Conservation (phyloP, 2,329 filamentous ascomycete genomes). For the Claviceps pazoutovae region DNA sequence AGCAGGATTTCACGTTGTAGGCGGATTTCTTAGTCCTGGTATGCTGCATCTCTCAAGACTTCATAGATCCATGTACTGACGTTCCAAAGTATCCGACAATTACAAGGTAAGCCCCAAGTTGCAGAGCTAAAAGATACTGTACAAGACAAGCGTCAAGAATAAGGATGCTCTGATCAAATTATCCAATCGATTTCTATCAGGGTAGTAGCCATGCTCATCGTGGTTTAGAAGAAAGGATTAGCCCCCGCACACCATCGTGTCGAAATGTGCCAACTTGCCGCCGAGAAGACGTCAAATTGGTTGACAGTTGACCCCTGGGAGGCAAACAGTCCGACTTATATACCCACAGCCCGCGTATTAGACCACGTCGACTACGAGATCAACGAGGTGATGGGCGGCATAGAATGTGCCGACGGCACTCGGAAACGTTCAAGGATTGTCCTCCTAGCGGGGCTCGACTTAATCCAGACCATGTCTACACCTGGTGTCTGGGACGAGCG, state of each 20-base stretch:
- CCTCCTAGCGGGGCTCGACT: constrained; percentile 65
- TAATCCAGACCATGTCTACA: constrained; percentile 60
- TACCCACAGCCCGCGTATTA: constrained; percentile 76
- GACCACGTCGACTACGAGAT: constrained; percentile 89
- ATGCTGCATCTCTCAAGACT: not conserved
- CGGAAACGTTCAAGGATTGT: constrained; percentile 59
- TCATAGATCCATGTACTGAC: not conserved
- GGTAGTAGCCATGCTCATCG: not conserved
- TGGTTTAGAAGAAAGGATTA: constrained; percentile 20
- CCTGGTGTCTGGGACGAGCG: constrained; percentile 68
- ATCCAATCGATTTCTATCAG: not conserved
- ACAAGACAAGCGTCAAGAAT: not conserved
- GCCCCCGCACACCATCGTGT: constrained; percentile 24
- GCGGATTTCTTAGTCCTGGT: not conserved
- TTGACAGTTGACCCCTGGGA: constrained; percentile 85
- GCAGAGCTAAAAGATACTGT: not conserved
- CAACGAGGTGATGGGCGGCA: constrained; percentile 62
- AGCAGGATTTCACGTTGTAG: not conserved
- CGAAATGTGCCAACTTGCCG: constrained; percentile 73
- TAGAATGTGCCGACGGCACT: constrained; percentile 52
- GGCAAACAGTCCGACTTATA: constrained; percentile 66
- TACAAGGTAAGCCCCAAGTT: not conserved
- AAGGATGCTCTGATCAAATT: not conserved
- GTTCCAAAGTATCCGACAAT: not conserved
- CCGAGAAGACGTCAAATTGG: constrained; percentile 56